Base-by-base conservation (phyloP, 2,329 filamentous ascomycete species). In the Blastomyces percursus region DNA sequence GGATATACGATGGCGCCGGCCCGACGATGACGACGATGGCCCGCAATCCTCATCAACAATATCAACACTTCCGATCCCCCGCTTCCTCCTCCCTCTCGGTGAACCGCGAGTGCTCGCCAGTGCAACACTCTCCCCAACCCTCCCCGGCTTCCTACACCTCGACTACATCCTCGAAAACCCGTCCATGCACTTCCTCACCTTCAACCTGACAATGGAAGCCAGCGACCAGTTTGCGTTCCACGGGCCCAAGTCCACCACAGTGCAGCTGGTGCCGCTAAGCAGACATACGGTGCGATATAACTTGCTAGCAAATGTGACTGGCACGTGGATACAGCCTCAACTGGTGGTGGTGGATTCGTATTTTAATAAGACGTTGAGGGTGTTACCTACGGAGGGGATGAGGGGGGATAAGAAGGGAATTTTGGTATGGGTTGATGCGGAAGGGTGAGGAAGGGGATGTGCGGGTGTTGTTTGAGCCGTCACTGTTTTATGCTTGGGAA, bases 211-310 rank as follows among this genome's bases (percentile, higher is more conserved):
- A 32, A 96, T 99, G 91, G 93, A 99, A 68, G 89, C 91, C 2
- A 93, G 86, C 72, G 91, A 96, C 66, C 84, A 91, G 61, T 97
- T 97, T 75, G 93, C 91, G 0, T 97, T 99, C 74, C 91, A 90
- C 8, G 94, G 94, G 0, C 81, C 90, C 1, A 97, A 97, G 77
- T 82, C 88, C 67, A 86, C 85, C 14, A 88, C 87, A 1, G 69
- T 96, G 60, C 90, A 94, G 70, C 78, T 97, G 51, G 82, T 96
- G 55, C 94, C 94, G 0, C 79, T 96, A 65, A 92, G 90, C 64
- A 80, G 92, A 64, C 82, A 90, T 56, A 83, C 81, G 0, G 80
- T 91, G n/a, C 81, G 83, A 32, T 97, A 92, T 71, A 83, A 86
- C 48, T 70, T 99, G 21, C 74, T 96, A 64, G 86, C 92, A 8